Percentiles rank a stretch among this genome's conserved stretches.
Conservation (phyloP, 306 rosid species). For the Albizia julibrissin region DNA sequence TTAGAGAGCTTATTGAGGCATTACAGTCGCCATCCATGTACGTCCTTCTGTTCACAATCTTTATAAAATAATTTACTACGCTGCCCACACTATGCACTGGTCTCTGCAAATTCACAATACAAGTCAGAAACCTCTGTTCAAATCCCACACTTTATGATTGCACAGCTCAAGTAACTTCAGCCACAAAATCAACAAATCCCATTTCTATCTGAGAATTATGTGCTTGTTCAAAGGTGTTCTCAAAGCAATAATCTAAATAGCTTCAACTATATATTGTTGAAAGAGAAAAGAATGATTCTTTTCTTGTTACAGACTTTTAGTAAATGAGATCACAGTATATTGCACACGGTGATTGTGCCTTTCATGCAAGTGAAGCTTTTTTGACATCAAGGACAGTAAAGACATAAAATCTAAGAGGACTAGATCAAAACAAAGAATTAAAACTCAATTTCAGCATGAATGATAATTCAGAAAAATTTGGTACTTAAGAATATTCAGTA, state of each 20-base stretch:
- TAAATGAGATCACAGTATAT: neutral
- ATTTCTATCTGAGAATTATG: neutral
- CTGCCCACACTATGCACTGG: constrained; percentile 32
- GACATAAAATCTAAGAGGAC: neutral
- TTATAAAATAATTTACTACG: constrained; percentile 30
- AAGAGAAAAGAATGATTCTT: neutral
- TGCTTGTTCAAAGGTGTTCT: neutral
- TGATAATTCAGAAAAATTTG: neutral
- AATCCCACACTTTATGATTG: neutral
- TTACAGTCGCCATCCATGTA: constrained; percentile 19
- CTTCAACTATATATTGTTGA: neutral
- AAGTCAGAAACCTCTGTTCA: neutral
- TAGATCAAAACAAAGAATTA: constrained; percentile 20
- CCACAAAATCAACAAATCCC: neutral
- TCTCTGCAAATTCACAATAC: constrained; percentile 25
- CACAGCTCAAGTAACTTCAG: neutral
- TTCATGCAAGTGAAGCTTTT: neutral
- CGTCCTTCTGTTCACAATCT: constrained; percentile 25
- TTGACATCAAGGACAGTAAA: neutral
- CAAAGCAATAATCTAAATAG: neutral
- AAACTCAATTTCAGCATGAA: constrained; percentile 1
- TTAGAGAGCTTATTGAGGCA: constrained; percentile 36
- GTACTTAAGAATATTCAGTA: constrained; percentile 20
- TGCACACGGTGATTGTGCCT: neutral
- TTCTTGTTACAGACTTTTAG: neutral